Evolutionary conservation across 2,329 filamentous ascomycete species (phyloP).

Genomic region (Pestalotiopsis sp.): DNA sequence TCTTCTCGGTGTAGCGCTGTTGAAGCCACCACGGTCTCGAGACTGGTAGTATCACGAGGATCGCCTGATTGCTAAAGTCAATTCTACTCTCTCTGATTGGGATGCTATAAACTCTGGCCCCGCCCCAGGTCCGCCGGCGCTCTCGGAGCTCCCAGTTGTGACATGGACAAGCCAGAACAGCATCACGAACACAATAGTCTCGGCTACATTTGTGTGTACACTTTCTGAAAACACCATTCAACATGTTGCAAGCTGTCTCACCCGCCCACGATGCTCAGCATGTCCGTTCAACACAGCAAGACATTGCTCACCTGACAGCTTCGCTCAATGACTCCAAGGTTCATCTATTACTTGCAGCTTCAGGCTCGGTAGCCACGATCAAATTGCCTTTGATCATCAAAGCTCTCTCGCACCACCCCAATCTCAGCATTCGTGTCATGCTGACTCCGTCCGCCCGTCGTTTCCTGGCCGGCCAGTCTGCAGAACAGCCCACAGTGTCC

Average conservation of each 20-base stretch:
- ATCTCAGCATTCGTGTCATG: constrained; percentile 81
- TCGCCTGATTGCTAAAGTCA: not conserved
- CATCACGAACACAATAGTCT: not conserved
- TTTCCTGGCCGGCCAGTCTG: constrained; percentile 76
- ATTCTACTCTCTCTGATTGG: not conserved
- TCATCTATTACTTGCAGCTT: constrained; percentile 68
- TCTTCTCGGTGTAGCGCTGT: not conserved
- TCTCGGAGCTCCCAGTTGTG: not conserved
- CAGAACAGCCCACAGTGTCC: constrained; percentile 73
- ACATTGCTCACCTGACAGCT: constrained; percentile 30
- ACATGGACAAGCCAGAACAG: too few relatives aligned
- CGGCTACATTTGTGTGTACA: not conserved
- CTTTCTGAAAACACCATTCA: not conserved
- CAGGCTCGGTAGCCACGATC: constrained; percentile 83
- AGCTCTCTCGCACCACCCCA: constrained; percentile 50
- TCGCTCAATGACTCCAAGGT: constrained; percentile 50
- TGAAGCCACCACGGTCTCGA: not conserved
- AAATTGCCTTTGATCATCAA: constrained; percentile 72
- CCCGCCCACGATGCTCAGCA: constrained; percentile 27
- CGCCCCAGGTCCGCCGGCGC: not conserved
- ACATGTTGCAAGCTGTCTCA: constrained; percentile 29
- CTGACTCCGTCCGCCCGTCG: constrained; percentile 73
- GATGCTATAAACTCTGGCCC: not conserved
- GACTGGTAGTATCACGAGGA: not conserved
- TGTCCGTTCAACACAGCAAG: constrained; percentile 24